A percentile compares a stretch with the other conserved stretches of the same genome.
phyloP scores from a whole-genome alignment of 2,329 filamentous ascomycete genomes.

The Paracamarosporium sp. region DNA sequence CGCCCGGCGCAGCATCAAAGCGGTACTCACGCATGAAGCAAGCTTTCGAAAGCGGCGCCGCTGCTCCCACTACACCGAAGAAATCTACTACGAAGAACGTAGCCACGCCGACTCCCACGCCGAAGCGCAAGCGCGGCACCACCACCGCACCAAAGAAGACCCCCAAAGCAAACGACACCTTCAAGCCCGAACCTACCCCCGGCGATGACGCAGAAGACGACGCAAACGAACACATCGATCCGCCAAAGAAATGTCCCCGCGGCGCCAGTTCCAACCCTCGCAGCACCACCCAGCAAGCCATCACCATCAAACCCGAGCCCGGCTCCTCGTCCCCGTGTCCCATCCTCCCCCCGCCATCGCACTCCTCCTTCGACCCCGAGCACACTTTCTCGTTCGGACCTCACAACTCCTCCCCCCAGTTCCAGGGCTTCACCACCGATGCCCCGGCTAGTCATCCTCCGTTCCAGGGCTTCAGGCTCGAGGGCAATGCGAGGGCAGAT shows the following conservation, averaged over 20 bases:
- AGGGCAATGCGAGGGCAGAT: constrained; percentile 6
- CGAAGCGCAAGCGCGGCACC: constrained; percentile 30
- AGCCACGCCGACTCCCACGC: constrained; percentile 3
- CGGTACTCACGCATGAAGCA: constrained; percentile 42
- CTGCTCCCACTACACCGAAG: constrained; percentile 5
- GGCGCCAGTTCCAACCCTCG: too few relatives aligned
- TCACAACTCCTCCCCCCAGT: too few relatives aligned
- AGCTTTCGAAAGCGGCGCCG: constrained; percentile 25
- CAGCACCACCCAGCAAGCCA: too few relatives aligned
- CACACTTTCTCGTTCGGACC: too few relatives aligned
- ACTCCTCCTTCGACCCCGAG: background rate
- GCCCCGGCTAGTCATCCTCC: background rate
- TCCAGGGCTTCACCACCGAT: background rate
- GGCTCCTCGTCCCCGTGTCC: too few relatives aligned
- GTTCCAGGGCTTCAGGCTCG: background rate
- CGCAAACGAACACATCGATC: background rate
- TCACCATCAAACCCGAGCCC: constrained; percentile 4
- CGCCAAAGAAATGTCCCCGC: constrained; percentile 12
- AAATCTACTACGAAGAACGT: constrained; percentile 4
- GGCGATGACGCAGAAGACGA: background rate
- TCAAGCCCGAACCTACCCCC: constrained; percentile 7
- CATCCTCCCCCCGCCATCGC: too few relatives aligned
- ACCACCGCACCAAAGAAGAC: constrained; percentile 12
- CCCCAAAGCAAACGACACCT: background rate
- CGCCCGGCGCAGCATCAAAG: constrained; percentile 38